Percentiles rank a stretch among this genome's conserved stretches.
Conservation (phyloP, 345 rosid species). For the Melaleuca quinquenervia region DNA sequence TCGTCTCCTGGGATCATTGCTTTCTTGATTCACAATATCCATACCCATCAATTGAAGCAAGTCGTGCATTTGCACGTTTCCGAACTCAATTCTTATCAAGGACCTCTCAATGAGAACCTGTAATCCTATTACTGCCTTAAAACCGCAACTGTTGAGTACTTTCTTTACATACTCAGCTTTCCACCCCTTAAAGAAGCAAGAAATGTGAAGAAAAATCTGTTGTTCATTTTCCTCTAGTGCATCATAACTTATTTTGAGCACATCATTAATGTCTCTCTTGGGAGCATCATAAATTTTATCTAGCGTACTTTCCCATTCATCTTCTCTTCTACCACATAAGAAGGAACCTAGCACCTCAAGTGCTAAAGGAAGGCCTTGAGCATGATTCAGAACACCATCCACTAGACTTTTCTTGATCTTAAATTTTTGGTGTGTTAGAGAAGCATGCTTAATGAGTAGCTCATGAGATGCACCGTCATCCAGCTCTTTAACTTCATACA, state of each 20-base stretch:
- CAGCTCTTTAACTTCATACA: fast-evolving
- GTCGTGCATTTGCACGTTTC: not conserved
- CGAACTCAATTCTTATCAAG: fast-evolving
- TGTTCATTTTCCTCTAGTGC: not conserved
- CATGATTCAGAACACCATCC: not conserved
- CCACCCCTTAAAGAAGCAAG: not conserved
- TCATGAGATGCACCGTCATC: fast-evolving
- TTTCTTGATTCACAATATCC: not conserved
- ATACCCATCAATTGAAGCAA: not conserved
- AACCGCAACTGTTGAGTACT: fast-evolving
- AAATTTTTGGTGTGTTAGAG: fast-evolving
- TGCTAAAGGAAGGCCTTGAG: not conserved
- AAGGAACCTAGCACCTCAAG: not conserved
- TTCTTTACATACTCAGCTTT: fast-evolving
- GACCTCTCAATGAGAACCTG: not conserved
- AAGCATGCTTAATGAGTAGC: not conserved
- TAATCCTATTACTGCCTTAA: not conserved
- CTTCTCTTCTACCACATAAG: not conserved
- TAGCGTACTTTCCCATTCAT: not conserved
- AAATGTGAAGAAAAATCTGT: not conserved
- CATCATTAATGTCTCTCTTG: not conserved
- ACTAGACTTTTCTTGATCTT: fast-evolving
- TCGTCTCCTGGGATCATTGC: not conserved
- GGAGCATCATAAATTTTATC: fast-evolving
- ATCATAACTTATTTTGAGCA: not conserved